These are phyloP conservation scores for Suillus brevipes DNA, from an alignment of 768 basidiomycete genomes.

Conservation along the genomic window DNA sequence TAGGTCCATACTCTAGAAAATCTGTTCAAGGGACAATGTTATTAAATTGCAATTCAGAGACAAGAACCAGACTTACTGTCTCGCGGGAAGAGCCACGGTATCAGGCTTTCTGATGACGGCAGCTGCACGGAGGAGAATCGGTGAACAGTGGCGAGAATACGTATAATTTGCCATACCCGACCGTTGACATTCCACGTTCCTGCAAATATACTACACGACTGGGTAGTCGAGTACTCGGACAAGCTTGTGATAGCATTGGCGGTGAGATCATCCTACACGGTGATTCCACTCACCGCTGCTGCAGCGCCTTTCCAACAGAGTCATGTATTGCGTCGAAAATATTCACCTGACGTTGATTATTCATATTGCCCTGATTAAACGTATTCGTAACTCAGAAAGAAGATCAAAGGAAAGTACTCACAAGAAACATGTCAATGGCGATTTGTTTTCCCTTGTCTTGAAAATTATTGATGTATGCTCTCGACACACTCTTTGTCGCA, in stretches of 20 bases:
- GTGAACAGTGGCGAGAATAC: conserved; percentile 6
- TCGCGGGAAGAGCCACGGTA: conserved; percentile 89
- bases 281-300: conserved; percentile 53
- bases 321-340: conserved; percentile 96
- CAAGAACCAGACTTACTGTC: conserved; percentile 53
- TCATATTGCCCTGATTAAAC: conserved; percentile 82
- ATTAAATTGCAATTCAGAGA: conserved; percentile 4
- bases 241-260: conserved; percentile 43
- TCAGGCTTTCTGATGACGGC: conserved; percentile 77
- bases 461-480: conserved; percentile 98
- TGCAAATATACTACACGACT: conserved; percentile 70
- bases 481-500: conserved; percentile 93
- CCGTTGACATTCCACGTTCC: conserved; percentile 99
- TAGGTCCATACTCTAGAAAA: conserved; percentile 19
- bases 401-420: conserved; percentile 38
- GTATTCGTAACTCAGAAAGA: conserved; percentile 11
- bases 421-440: conserved; percentile 95
- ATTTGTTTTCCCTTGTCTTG: conserved; percentile 92
- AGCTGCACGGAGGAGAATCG: conserved; percentile 30
- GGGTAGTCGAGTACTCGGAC: conserved; percentile 81
- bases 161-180: conserved; percentile 48
- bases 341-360: conserved; percentile 80
- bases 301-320: conserved; percentile 69
- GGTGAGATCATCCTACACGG: not conserved
- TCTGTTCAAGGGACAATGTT: conserved; percentile 12